Conservation (phyloP, 2,329 filamentous ascomycete genomes). For the Fusarium sp. region DNA sequence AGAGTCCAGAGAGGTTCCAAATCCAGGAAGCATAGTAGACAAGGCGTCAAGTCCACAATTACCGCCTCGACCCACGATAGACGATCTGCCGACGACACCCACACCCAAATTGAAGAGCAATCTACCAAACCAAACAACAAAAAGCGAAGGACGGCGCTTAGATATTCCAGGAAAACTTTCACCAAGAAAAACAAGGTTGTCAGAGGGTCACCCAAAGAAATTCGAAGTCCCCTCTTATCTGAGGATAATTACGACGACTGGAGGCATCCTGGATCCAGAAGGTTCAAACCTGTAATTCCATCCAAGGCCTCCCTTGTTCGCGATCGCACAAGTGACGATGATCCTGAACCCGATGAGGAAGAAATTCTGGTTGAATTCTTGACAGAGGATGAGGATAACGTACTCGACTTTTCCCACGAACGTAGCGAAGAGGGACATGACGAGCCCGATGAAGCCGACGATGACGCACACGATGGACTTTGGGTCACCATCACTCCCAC, state of each 20-base stretch:
- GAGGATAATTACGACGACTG: slow-evolving; percentile 25
- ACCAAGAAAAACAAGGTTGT: slow-evolving; percentile 10
- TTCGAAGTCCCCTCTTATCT: slow-evolving; percentile 29
- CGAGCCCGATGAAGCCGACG: slow-evolving; percentile 33
- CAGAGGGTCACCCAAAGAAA: slow-evolving; percentile 17
- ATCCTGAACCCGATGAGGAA: slow-evolving; percentile 17
- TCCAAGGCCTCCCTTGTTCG: slow-evolving; percentile 5
- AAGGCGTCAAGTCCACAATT: slow-evolving; percentile 11
- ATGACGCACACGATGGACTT: slow-evolving; percentile 72
- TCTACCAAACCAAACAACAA: slow-evolving; percentile 9
- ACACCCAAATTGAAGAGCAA: slow-evolving; percentile 3
- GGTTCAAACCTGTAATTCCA: slow-evolving; percentile 11
- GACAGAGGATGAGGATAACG: slow-evolving; percentile 41
- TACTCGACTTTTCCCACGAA: slow-evolving; percentile 41
- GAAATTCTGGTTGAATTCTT: slow-evolving; percentile 35
- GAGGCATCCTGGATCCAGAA: slow-evolving; percentile 4
- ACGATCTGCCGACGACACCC: slow-evolving; percentile 17
- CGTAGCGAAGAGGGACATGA: slow-evolving; percentile 36
- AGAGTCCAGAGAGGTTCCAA: slow-evolving; percentile 63
- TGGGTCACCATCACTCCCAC: slow-evolving; percentile 98
- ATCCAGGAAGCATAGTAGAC: slow-evolving; percentile 28
- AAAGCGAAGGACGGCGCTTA: slow-evolving; percentile 20
- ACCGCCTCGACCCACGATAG: slow-evolving; percentile 22
- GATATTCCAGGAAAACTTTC: slow-evolving; percentile 7
- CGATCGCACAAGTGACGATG: slow-evolving; percentile 1